A percentile compares a stretch with the other conserved stretches of the same genome.
These are phyloP conservation scores for Silene uniflora DNA, from an alignment of 148 eudicot genomes.

Conservation along the genomic window DNA sequence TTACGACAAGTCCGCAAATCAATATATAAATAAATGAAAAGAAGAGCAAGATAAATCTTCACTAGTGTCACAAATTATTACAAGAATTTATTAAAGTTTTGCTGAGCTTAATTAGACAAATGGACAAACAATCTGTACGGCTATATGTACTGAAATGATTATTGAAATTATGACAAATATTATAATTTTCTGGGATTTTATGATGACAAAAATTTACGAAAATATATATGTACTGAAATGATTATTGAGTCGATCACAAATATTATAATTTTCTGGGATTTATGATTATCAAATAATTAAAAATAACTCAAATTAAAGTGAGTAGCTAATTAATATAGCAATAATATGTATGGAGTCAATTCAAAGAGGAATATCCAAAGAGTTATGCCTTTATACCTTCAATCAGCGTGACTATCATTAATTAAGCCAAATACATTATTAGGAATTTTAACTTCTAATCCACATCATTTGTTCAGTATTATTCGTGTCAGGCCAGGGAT, in stretches of 20 bases:
- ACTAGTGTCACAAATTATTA: no score
- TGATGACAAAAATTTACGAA: no score
- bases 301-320: not conserved
- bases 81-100: no score
- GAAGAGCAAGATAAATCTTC: no score
- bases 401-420: constrained; percentile 10
- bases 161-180: no score
- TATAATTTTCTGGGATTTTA: no score
- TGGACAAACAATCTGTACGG: constrained; percentile 2
- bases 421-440: not conserved
- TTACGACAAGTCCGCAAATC: not conserved
- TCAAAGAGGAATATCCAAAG: constrained; percentile 25
- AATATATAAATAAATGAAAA: no score
- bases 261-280: not conserved
- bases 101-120: no score
- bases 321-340: no score
- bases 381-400: constrained; percentile 19
- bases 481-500: constrained; percentile 14
- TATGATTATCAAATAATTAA: constrained; percentile 3
- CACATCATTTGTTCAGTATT: constrained; percentile 13
- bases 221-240: no score
- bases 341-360: not conserved
- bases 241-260: no score
- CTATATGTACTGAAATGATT: no score
- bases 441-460: not conserved